Percentiles rank a stretch among this genome's conserved stretches.
Conservation (phyloP, 306 rosid genomes). For the Dalbergia cochinchinensis region DNA sequence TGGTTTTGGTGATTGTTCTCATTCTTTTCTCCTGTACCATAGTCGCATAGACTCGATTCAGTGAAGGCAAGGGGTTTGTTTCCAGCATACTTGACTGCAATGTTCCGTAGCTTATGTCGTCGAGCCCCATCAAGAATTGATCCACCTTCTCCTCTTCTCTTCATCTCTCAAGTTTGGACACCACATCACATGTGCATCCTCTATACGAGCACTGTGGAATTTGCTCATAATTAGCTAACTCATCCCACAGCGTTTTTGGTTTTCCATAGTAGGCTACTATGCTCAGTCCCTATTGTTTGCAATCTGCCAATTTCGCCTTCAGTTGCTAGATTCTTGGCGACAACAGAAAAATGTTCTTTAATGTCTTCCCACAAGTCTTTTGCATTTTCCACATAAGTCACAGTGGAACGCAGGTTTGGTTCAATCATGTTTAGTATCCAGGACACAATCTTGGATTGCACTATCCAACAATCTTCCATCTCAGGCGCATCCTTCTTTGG, state of each 20-base stretch:
- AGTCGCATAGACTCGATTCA: background rate
- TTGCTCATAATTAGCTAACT: background rate
- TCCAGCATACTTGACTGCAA: background rate
- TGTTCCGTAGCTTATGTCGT: background rate
- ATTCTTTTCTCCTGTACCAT: background rate
- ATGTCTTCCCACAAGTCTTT: too few species aligned
- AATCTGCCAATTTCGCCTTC: background rate
- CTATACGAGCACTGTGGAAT: background rate
- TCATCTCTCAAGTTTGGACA: background rate
- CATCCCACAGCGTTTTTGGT: background rate
- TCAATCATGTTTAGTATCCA: background rate
- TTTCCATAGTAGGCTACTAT: background rate
- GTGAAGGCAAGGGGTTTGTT: background rate
- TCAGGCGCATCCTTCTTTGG: background rate
- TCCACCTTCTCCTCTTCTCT: background rate
- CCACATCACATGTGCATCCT: background rate
- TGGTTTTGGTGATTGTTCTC: background rate
- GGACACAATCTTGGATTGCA: background rate
- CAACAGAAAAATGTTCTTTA: background rate
- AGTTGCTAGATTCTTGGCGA: background rate
- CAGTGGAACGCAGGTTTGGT: background rate
- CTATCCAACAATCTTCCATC: background rate
- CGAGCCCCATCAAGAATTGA: background rate
- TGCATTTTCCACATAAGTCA: too few species aligned
- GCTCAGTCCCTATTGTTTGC: background rate